Percentiles rank a stretch among this genome's conserved stretches.
phyloP scores from a whole-genome alignment of 2,329 filamentous ascomycete species.

The Verticillium albo-atrum region DNA sequence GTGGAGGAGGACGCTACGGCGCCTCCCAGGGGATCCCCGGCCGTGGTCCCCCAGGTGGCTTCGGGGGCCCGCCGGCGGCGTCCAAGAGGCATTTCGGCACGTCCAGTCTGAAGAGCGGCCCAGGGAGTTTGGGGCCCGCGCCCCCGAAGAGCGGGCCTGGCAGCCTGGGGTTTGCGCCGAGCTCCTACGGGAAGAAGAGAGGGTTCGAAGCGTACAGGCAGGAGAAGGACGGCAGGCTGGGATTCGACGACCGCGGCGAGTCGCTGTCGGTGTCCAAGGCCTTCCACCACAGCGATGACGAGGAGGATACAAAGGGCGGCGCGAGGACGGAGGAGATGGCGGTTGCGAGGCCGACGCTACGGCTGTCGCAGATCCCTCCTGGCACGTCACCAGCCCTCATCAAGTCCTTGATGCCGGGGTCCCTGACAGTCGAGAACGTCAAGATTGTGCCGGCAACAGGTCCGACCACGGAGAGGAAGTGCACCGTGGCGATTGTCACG shows the following conservation, averaged over 20 bases:
- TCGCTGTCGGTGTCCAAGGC: slow-evolving; percentile 63
- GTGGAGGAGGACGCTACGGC: slow-evolving; percentile 3
- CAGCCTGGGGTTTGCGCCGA: slow-evolving; percentile 51
- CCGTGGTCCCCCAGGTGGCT: slow-evolving; percentile 14
- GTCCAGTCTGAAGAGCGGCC: slow-evolving; percentile 53
- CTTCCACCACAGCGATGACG: slow-evolving; percentile 65
- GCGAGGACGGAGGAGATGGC: slow-evolving; percentile 53
- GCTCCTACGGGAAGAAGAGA: slow-evolving; percentile 49
- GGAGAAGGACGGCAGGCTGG: slow-evolving; percentile 27
- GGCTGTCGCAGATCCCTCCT: slow-evolving; percentile 57
- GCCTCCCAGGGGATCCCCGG: slow-evolving; percentile 2
- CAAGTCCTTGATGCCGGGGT: slow-evolving; percentile 54
- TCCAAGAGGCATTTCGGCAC: slow-evolving; percentile 57
- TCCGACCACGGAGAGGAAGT: slow-evolving; percentile 60
- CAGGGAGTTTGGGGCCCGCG: slow-evolving; percentile 55
- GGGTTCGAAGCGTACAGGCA: slow-evolving; percentile 41
- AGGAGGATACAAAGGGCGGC: slow-evolving; percentile 39
- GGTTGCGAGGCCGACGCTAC: slow-evolving; percentile 57
- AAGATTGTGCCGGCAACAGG: slow-evolving; percentile 59
- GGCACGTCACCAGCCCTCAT: slow-evolving; percentile 55
- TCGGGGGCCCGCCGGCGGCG: background rate
- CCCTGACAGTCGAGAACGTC: slow-evolving; percentile 66
- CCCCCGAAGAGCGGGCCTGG: slow-evolving; percentile 58
- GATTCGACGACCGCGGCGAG: slow-evolving; percentile 33
- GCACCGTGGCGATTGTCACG: slow-evolving; percentile 73